Percentiles rank a stretch among this genome's conserved stretches.
Evolutionary conservation across 2,329 filamentous ascomycete genomes (phyloP).

Genomic region (Fusarium begoniae): DNA sequence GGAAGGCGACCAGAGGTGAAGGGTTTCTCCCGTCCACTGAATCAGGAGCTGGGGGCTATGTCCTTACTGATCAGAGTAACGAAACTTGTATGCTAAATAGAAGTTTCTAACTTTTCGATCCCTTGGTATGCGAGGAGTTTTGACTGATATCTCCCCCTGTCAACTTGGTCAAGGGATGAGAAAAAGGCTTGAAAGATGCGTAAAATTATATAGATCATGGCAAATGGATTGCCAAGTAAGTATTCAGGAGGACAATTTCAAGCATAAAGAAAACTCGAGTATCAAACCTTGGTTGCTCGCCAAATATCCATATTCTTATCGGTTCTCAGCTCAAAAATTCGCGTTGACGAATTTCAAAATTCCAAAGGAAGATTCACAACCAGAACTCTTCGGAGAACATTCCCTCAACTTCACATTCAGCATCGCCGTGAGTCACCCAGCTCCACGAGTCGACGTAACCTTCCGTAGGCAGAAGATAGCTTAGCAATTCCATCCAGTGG

Average conservation of each 20-base stretch:
- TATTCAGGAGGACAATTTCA: background rate
- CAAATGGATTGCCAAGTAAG: too few species aligned
- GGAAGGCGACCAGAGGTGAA: background rate
- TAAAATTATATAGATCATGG: background rate
- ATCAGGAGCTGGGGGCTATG: background rate
- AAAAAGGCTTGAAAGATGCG: background rate
- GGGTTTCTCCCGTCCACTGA: background rate
- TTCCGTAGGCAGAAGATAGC: background rate
- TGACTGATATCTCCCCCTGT: background rate
- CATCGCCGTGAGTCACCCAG: background rate
- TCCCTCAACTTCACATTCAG: background rate
- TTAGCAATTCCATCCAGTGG: background rate
- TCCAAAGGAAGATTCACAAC: background rate
- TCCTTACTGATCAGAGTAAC: background rate
- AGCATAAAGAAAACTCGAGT: background rate
- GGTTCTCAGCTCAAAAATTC: background rate
- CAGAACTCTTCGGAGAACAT: too few species aligned
- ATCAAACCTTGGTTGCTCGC: background rate
- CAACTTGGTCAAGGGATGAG: background rate
- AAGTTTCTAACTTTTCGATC: background rate
- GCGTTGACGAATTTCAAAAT: background rate
- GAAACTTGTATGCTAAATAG: too few species aligned
- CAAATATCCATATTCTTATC: background rate
- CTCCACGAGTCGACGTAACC: background rate
- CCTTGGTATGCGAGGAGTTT: background rate